Conservation (phyloP, 2,329 filamentous ascomycete species). For the Diplocarpon mali region DNA sequence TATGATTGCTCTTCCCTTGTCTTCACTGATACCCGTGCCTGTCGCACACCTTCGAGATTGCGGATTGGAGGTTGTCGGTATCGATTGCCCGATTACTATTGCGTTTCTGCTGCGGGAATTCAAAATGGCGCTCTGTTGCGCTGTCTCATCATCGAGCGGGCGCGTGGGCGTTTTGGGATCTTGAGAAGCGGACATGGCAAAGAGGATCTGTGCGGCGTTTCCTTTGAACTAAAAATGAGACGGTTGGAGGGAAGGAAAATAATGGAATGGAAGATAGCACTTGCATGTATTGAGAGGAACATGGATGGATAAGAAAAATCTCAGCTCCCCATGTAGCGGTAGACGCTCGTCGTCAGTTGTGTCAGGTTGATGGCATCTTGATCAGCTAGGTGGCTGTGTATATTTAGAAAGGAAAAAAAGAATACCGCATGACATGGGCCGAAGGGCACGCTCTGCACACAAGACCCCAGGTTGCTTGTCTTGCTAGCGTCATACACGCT, state of each 20-base stretch:
- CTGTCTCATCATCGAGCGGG: conserved; percentile 25
- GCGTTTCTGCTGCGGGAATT: neutral
- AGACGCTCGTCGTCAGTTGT: neutral
- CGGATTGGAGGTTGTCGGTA: conserved; percentile 19
- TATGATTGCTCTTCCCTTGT: conserved; percentile 14
- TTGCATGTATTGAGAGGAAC: neutral
- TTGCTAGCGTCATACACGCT: too few species aligned
- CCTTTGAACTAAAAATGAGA: neutral
- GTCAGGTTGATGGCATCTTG: too few species aligned
- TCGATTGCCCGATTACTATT: conserved; percentile 10
- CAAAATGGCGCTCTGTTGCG: conserved; percentile 21
- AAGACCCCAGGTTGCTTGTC: too few species aligned
- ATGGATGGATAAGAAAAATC: conserved; percentile 19
- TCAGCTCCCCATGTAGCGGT: conserved; percentile 17
- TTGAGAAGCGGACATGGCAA: neutral
- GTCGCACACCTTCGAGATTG: conserved; percentile 19
- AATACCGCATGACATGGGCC: too few species aligned
- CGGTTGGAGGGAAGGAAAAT: neutral
- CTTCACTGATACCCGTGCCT: conserved; percentile 25
- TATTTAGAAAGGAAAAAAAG: too few species aligned
- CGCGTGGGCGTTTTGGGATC: conserved; percentile 11
- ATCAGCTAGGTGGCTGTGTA: too few species aligned
- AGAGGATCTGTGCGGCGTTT: conserved; percentile 1
- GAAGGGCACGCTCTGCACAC: too few species aligned
- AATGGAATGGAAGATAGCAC: neutral